Evolutionary conservation across 139 green algal species (phyloP).

Genomic region (Chlamydomonas sphaeroides): DNA sequence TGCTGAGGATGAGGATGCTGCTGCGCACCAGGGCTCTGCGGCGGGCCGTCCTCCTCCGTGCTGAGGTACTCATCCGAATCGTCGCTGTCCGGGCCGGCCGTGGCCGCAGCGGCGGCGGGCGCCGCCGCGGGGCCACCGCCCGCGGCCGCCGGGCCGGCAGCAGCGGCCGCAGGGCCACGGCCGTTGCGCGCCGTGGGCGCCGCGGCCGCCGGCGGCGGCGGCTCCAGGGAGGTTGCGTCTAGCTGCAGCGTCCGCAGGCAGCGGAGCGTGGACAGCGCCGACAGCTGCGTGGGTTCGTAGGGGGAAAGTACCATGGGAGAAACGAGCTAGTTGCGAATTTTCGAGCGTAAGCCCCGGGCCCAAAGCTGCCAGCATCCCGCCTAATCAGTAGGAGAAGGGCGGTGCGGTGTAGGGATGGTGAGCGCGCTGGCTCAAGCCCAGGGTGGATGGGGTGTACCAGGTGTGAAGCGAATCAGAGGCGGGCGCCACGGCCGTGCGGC

Average conservation of each 20-base stretch:
- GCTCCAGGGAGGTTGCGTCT: constrained; percentile 17
- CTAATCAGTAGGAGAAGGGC: no score
- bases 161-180: not conserved
- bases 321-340: no score
- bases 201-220: not conserved
- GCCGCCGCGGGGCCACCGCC: no score
- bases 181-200: not conserved
- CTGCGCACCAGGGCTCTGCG: not conserved
- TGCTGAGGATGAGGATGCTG: not conserved
- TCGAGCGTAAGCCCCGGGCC: no score
- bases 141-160: not conserved
- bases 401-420: no score
- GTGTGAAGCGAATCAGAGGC: no score
- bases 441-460: no score
- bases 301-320: no score
- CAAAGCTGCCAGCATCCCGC: no score
- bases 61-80: constrained; percentile 17
- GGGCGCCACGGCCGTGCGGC: no score
- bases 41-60: constrained; percentile 3
- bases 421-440: no score
- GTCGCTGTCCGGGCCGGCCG: not conserved
- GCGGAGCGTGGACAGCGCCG: not conserved
- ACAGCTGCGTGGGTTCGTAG: not conserved
- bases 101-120: not conserved
- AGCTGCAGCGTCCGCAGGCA: constrained; percentile 31